Evolutionary conservation across 495 filamentous ascomycete genomes (phyloP), one percentile per base, ranked within the genome.

Genomic region (Oidiodendron maius): DNA sequence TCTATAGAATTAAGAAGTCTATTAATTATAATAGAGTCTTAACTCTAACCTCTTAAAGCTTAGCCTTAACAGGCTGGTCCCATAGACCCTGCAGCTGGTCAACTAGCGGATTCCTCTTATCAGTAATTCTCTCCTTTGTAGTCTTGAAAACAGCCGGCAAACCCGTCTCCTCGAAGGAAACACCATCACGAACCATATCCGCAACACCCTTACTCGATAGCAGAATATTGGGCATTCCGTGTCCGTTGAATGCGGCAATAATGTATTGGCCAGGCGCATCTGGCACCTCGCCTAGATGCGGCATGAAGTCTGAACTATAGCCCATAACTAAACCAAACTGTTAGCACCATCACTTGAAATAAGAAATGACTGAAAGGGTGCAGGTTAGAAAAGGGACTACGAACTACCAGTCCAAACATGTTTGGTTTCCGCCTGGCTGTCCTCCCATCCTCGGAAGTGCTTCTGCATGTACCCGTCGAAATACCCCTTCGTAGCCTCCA

Each of bases 321-420:
- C 44, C 44, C 26, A 46, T 68, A 64, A 73, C 74, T 1, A n/a
- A n/a, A n/a, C n/a, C n/a, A n/a, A n/a, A n/a, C n/a, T n/a, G n/a
- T n/a, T n/a, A n/a, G n/a, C n/a, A n/a, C n/a, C n/a, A n/a, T n/a
- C n/a, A n/a, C n/a, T n/a, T n/a, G n/a, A n/a, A n/a, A n/a, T n/a
- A n/a, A n/a, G n/a, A n/a, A n/a, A n/a, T n/a, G n/a, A n/a, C n/a
- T n/a, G n/a, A n/a, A n/a, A n/a, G n/a, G n/a, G n/a, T n/a, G n/a
- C n/a, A n/a, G n/a, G n/a, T n/a, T n/a, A n/a, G n/a, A n/a, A n/a
- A n/a, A n/a, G n/a, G n/a, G n/a, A n/a, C n/a, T n/a, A n/a, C n/a
- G n/a, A n/a, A n/a, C n/a, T n/a, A n/a, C 74, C 76, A 6, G 72
- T 75, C 76, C 75, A 80, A 1, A 75, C 62, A 0, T 61, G 59